Evolutionary conservation across 2,329 filamentous ascomycete genomes (phyloP).

Genomic region (Septoria linicola): DNA sequence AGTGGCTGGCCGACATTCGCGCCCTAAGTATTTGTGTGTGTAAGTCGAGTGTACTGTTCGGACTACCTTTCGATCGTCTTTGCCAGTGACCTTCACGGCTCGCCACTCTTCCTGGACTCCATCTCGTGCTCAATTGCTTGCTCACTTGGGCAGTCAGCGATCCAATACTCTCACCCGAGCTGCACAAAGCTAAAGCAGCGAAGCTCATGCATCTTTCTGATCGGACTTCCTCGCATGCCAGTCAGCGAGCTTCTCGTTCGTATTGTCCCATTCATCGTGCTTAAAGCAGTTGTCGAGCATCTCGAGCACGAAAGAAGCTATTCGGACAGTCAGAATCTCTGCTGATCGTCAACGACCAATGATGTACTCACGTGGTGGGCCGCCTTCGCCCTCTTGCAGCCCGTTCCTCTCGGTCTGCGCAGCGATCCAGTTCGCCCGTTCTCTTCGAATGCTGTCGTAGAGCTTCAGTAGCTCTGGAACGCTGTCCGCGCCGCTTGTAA

Average conservation of each 20-base stretch:
- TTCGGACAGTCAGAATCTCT: neutral
- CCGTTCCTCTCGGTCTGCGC: conserved; percentile 13
- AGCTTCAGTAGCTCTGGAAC: conserved; percentile 57
- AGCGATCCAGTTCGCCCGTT: conserved; percentile 4
- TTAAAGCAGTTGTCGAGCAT: conserved; percentile 10
- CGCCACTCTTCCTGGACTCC: too few relatives aligned
- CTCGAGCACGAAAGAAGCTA: neutral
- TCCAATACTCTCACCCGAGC: too few relatives aligned
- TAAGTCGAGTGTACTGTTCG: too few relatives aligned
- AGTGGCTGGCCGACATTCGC: too few relatives aligned
- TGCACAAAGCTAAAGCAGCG: too few relatives aligned
- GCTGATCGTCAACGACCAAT: neutral
- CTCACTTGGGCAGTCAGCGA: too few relatives aligned
- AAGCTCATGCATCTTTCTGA: too few relatives aligned
- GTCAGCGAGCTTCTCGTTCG: neutral
- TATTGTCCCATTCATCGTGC: conserved; percentile 15
- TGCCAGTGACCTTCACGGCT: too few relatives aligned
- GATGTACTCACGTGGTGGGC: conserved; percentile 5
- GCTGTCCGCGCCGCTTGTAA: conserved; percentile 47
- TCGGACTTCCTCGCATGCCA: neutral
- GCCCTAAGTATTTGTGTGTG: too few relatives aligned
- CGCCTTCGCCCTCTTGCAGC: conserved; percentile 7
- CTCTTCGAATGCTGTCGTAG: conserved; percentile 44
- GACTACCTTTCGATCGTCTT: too few relatives aligned
- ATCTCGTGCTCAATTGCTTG: too few relatives aligned